Base-by-base conservation (phyloP, 2,329 filamentous ascomycete genomes). In the Pseudogymnoascus sp. region DNA sequence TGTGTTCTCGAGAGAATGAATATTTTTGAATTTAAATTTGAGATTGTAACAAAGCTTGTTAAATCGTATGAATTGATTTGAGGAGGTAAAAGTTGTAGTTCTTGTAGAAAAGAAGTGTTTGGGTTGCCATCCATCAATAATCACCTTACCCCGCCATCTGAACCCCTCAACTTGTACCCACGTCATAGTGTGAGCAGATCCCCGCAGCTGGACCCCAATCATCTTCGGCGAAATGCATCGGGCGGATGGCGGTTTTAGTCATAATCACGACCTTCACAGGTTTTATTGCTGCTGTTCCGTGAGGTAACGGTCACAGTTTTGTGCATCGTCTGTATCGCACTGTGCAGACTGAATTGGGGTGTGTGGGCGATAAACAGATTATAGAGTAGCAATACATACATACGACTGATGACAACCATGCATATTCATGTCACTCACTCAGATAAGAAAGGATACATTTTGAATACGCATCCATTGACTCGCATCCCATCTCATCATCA, bases 111-210 rank as follows among this genome's bases (percentile, higher is more conserved):
- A 29, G 2, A 29, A 8, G 29, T 33, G 14, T 6, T 26, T 12
- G 49, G 49, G 49, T 19, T 35, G 49, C 33, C 49, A 35, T 55
- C 29, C 21, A 55, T 35, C 49, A 55, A 55, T 55, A 33, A 55
- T 55, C 49, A 55, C 49, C 49, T 55, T 55, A 55, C 49, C 49
- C 49, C 49, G 49, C 49, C 49, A 55, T 55, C 23, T 6, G 49
- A 55, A 55, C 49, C 49, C 49, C 49, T 35, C 49, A 10, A 12
- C 21, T 6, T 10, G 5, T 14, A 35, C n/a, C 49, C 49, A 55
- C 49, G 49, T 55, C 49, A 55, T 55, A 55, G 21, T 55, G 49
- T 55, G n/a, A 35, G 29, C 49, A 55, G 5, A 55, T 55, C 49
- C 49, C 49, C 49, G 29, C 49, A 33, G 29, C 49, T 55, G 29